A percentile compares a stretch with the other conserved stretches of the same genome.
Conservation (phyloP, 371 early-diverging fungal species). For the Mucor saturninus region DNA sequence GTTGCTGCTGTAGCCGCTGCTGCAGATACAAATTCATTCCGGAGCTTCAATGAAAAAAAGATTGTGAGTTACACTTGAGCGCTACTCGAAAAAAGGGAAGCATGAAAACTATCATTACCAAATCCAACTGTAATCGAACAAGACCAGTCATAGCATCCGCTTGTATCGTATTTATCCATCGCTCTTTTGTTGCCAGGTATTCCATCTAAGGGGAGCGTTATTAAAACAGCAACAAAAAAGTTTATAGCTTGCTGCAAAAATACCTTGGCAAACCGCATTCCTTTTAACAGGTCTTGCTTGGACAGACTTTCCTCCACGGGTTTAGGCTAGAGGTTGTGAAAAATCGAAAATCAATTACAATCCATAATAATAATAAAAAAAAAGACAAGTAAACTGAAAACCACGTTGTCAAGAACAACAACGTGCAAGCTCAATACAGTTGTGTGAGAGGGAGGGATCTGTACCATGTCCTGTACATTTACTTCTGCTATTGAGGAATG, state of each 20-base stretch:
- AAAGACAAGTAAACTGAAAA: too few relatives aligned
- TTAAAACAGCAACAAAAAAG: too few relatives aligned
- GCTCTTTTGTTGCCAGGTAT: background rate
- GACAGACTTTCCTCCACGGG: background rate
- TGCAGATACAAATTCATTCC: constrained; percentile 12
- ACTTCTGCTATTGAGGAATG: background rate
- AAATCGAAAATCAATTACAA: too few relatives aligned
- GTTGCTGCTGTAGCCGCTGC: background rate
- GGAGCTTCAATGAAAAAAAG: constrained; percentile 6
- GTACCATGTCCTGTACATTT: background rate
- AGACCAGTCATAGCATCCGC: background rate
- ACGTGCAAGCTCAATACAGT: too few relatives aligned
- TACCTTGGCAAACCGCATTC: constrained; percentile 10
- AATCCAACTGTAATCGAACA: constrained; percentile 5
- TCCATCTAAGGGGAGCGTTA: background rate
- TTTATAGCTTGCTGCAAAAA: too few relatives aligned
- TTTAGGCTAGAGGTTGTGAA: too few relatives aligned
- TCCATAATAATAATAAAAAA: background rate
- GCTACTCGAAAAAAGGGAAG: background rate
- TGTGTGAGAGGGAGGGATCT: too few relatives aligned
- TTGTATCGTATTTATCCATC: background rate
- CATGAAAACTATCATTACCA: constrained; percentile 7
- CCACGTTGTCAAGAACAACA: too few relatives aligned
- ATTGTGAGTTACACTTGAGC: background rate
- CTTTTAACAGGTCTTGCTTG: constrained; percentile 3